A percentile compares a stretch with the other conserved stretches of the same genome.
Conservation (phyloP, 2,329 filamentous ascomycete species). For the Claviceps quebecensis region DNA sequence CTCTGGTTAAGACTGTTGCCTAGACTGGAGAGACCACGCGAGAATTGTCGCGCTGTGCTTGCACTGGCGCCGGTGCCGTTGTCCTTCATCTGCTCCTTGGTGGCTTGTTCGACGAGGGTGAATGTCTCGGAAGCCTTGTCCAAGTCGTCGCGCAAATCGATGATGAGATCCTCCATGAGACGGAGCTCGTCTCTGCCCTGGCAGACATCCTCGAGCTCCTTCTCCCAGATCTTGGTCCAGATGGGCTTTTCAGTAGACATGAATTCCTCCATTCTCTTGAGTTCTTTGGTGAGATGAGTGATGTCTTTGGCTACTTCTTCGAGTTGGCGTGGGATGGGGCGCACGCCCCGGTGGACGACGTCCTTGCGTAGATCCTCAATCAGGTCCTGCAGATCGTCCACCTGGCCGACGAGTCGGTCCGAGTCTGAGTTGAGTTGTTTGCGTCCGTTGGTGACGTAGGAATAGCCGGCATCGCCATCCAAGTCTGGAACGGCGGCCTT, state of each 20-base stretch:
- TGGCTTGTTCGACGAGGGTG: conserved; percentile 88
- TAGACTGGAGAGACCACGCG: conserved; percentile 37
- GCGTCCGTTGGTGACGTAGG: conserved; percentile 75
- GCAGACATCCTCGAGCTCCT: conserved; percentile 89
- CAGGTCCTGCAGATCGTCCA: conserved; percentile 93
- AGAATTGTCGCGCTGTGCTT: conserved; percentile 40
- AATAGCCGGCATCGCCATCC: conserved; percentile 65
- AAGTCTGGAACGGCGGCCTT: conserved; percentile 58
- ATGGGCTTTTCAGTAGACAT: conserved; percentile 84
- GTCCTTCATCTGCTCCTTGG: conserved; percentile 90
- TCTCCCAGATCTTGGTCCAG: conserved; percentile 99
- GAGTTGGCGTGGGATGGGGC: conserved; percentile 78
- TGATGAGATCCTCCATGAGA: conserved; percentile 87
- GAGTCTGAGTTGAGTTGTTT: conserved; percentile 78
- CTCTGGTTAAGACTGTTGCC: conserved; percentile 51
- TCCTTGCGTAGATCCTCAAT: conserved; percentile 97
- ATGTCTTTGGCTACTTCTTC: conserved; percentile 86
- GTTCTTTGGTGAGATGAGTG: conserved; percentile 61
- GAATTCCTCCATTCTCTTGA: conserved; percentile 90
- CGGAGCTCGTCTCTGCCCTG: conserved; percentile 89
- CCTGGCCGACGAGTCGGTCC: conserved; percentile 76
- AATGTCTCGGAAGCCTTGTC: conserved; percentile 93
- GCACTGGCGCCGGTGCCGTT: conserved; percentile 37
- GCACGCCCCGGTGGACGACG: conserved; percentile 82
- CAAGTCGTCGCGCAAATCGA: conserved; percentile 85